Evolutionary conservation across 192 early-diverging fungal species (phyloP).

Genomic region (Pilobolus umbonatus): DNA sequence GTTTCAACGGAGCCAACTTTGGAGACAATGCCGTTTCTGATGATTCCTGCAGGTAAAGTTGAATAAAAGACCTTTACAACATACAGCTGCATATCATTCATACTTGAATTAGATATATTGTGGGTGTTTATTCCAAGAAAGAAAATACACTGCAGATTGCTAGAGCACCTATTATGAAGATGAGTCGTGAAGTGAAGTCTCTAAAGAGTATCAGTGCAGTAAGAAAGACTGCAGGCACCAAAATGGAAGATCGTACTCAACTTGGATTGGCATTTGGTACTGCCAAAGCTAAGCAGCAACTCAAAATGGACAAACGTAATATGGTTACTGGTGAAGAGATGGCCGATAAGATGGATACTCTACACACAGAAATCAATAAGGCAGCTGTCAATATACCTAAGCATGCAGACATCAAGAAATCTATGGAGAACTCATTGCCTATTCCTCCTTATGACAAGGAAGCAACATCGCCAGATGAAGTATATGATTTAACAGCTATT

Average conservation of each 20-base stretch:
- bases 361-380: constrained; percentile 67
- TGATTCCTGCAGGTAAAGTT: constrained; percentile 41
- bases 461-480: constrained; percentile 61
- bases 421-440: constrained; percentile 52
- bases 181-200: constrained; percentile 69
- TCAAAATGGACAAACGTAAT: constrained; percentile 82
- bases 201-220: constrained; percentile 29
- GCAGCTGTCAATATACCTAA: constrained; percentile 60
- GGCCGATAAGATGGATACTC: constrained; percentile 54
- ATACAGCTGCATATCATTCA: background rate
- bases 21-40: constrained; percentile 45
- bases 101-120: constrained; percentile 56
- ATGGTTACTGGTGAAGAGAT: constrained; percentile 71
- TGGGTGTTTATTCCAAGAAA: constrained; percentile 74
- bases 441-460: constrained; percentile 72
- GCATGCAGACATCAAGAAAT: constrained; percentile 45
- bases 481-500: constrained; percentile 80
- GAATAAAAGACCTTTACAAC: background rate
- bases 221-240: constrained; percentile 36
- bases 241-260: constrained; percentile 58
- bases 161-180: constrained; percentile 56
- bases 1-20: constrained; percentile 70
- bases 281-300: constrained; percentile 79
- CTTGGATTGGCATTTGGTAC: constrained; percentile 93
- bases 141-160: constrained; percentile 55